A percentile compares a stretch with the other conserved stretches of the same genome.
These are phyloP conservation scores for Purshia tridentata DNA, from an alignment of 306 rosid species.

Conservation along the genomic window DNA sequence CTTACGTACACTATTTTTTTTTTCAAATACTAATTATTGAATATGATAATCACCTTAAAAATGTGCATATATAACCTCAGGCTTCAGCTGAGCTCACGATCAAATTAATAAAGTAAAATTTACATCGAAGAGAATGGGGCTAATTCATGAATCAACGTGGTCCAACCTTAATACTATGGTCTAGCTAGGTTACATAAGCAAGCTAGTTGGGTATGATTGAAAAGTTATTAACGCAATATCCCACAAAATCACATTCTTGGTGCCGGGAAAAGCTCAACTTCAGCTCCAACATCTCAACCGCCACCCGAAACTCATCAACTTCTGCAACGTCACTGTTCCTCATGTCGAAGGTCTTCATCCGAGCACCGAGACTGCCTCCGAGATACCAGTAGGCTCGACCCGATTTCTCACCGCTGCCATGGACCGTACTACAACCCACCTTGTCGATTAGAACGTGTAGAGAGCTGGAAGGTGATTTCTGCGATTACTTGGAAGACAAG, in stretches of 20 bases:
- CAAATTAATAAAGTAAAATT: no score
- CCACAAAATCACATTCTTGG: constrained; percentile 30
- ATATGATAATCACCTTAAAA: no score
- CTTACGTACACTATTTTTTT: no score
- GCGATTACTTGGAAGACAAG: constrained; percentile 26
- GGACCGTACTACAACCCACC: constrained; percentile 42
- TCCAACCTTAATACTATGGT: no score
- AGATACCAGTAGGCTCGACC: constrained; percentile 26
- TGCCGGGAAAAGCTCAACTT: constrained; percentile 33
- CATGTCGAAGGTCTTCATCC: constrained; percentile 42
- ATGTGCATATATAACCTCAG: no score
- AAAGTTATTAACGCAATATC: no score
- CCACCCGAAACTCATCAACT: constrained; percentile 43
- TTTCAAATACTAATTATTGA: no score
- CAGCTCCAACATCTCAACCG: constrained; percentile 29
- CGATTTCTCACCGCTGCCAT: constrained; percentile 31
- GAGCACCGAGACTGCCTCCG: constrained; percentile 45
- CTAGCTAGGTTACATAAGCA: no score
- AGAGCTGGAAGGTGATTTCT: constrained; percentile 17
- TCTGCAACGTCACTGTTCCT: constrained; percentile 37
- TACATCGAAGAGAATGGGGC: no score
- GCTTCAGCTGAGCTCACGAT: no score
- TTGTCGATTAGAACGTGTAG: background rate
- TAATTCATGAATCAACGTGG: no score
- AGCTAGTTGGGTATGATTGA: no score